Evolutionary conservation across 352 stramenopile species (phyloP), one percentile per base, ranked within the genome.

Genomic region (Phytophthora aleatoria): DNA sequence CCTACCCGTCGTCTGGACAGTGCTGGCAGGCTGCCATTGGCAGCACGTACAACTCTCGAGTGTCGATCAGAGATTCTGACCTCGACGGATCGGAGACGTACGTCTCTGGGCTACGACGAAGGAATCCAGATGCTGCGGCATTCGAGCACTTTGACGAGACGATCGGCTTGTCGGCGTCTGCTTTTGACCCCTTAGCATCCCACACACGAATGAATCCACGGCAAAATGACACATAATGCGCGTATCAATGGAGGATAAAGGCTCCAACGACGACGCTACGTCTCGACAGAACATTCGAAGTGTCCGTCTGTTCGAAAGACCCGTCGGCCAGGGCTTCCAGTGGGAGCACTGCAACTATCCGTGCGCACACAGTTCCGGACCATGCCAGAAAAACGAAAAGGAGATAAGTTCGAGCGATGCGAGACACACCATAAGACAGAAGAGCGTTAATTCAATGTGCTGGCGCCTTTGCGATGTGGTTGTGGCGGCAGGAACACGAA

Each of bases 231-330:
- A 12, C 45, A 38, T 39, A 28, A 13, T 33, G 33, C 33, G 4
- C n/a, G n/a, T n/a, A n/a, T n/a, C n/a, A n/a, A n/a, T 52, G 30
- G 55, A 36, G 8, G 36, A 54, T 47, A 28, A 28, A 13, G 51
- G 54, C 11, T 8, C 28, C 9, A 64, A 43, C 11, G 57, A 67
- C 26, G 64, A 80, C 9, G 24, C 39, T 5, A 69, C 62, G 12
- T 61, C 73, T 35, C 73, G 69, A 27, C 57, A 74, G 33, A 87
- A 86, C 41, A 83, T 89, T 39, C 76, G 67, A 20, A 87, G 73
- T 39, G 87, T 90, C 48, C 79, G 77, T 35, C 35, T 89, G 36
- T 91, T 91, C 48, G 79, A 91, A 76, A 80, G 53, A 91, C 89
- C 47, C 76, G 76, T 2, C 68, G 76, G 5, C 64, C 80, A 28